Conservation (phyloP, 192 early-diverging fungal species). For the Linnemannia exigua region DNA sequence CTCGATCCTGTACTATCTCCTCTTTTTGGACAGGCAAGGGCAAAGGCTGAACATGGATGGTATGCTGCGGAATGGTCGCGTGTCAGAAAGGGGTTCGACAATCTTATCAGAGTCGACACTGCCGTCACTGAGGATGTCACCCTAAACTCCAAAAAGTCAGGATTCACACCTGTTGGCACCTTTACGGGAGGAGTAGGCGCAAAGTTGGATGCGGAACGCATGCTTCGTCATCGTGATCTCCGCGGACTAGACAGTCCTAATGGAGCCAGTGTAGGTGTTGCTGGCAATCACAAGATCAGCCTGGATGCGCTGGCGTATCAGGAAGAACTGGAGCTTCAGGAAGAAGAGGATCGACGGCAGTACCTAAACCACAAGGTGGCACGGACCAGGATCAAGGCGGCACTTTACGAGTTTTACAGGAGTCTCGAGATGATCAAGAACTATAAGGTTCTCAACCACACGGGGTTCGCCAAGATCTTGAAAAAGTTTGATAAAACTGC, state of each 20-base stretch:
- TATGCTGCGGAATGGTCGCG: conserved; percentile 42
- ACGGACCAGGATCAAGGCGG: conserved; percentile 72
- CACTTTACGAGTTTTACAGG: conserved; percentile 80
- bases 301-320: conserved; percentile 7
- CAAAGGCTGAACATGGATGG: conserved; percentile 43
- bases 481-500: conserved; percentile 85
- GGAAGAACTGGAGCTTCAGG: conserved; percentile 32
- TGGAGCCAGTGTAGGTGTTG: background rate
- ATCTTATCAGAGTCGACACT: conserved; percentile 28
- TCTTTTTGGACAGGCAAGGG: conserved; percentile 24
- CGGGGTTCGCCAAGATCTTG: conserved; percentile 78
- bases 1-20: background rate
- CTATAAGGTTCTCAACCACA: conserved; percentile 66
- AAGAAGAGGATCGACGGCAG: conserved; percentile 23
- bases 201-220: conserved; percentile 16
- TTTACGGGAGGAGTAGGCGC: background rate
- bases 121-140: conserved; percentile 25
- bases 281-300: background rate
- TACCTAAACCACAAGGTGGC: conserved; percentile 62
- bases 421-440: conserved; percentile 80
- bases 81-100: conserved; percentile 38
- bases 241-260: background rate
- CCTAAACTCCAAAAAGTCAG: conserved; percentile 2
- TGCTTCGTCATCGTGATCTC: conserved; percentile 11
- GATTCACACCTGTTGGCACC: background rate